A percentile compares a stretch with the other conserved stretches of the same genome.
Evolutionary conservation across 176 grass and related monocot genomes (phyloP).

Genomic region (Oryza longistaminata): DNA sequence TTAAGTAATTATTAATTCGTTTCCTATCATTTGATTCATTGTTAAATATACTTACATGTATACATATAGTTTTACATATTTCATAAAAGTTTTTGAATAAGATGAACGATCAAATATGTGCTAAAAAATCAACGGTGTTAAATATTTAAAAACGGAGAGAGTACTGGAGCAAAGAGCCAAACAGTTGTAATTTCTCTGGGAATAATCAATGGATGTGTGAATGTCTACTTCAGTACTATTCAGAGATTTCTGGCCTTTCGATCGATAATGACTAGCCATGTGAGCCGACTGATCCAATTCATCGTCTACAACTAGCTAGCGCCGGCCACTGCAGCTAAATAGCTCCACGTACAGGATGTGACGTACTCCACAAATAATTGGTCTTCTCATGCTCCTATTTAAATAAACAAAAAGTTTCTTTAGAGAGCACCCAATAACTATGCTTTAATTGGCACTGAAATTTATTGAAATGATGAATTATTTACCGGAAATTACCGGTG

Average conservation of each 20-base stretch:
- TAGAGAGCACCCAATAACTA: not conserved
- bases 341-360: not conserved
- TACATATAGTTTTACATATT: too few relatives aligned
- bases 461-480: too few relatives aligned
- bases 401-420: too few relatives aligned
- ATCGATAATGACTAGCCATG: conserved; percentile 27
- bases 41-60: too few relatives aligned
- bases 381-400: not conserved
- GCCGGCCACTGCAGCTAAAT: not conserved
- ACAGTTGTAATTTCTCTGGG: not conserved
- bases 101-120: too few relatives aligned
- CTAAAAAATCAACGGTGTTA: too few relatives aligned
- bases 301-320: not conserved
- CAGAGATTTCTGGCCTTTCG: conserved; percentile 18
- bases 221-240: not conserved
- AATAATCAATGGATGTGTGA: not conserved
- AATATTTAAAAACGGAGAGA: too few relatives aligned
- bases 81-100: too few relatives aligned
- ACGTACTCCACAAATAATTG: not conserved
- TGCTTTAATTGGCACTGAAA: not conserved
- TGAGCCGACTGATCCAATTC: conserved; percentile 15
- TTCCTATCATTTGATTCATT: too few relatives aligned
- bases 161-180: not conserved
- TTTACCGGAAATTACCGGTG: too few relatives aligned
- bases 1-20: too few relatives aligned